A percentile compares a stretch with the other conserved stretches of the same genome.
Evolutionary conservation across 768 basidiomycete species (phyloP).

Genomic region (Leccinellum luteum): DNA sequence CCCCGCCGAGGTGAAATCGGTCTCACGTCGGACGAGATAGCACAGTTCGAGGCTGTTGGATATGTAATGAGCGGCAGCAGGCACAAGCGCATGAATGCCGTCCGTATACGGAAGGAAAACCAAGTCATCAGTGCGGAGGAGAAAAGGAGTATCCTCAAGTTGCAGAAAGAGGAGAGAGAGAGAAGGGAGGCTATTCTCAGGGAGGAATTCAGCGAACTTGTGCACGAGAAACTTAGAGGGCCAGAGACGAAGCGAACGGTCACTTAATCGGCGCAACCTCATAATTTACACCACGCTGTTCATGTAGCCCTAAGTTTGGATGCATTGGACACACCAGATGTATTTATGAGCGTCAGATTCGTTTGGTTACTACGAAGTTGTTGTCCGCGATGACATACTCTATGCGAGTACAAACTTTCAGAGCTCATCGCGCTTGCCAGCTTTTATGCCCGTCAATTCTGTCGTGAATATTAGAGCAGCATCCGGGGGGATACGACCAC

Average conservation of each 20-base stretch:
- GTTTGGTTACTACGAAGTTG: background rate
- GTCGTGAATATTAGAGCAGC: slow-evolving; percentile 85
- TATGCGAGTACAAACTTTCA: slow-evolving; percentile 25
- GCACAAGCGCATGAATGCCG: slow-evolving; percentile 97
- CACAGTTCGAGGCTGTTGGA: slow-evolving; percentile 80
- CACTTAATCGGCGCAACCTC: background rate
- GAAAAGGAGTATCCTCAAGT: slow-evolving; percentile 91
- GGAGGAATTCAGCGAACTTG: slow-evolving; percentile 86
- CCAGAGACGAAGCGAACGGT: slow-evolving; percentile 27
- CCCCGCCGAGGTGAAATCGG: slow-evolving; percentile 99
- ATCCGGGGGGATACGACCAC: slow-evolving; percentile 71
- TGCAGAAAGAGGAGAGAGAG: slow-evolving; percentile 92
- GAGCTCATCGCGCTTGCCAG: slow-evolving; percentile 51
- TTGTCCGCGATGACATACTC: background rate
- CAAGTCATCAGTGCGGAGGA: slow-evolving; percentile 99
- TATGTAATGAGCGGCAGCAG: slow-evolving; percentile 98
- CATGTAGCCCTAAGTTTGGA: background rate
- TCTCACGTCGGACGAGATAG: slow-evolving; percentile 84
- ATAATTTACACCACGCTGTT: background rate
- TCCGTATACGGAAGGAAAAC: slow-evolving; percentile 98
- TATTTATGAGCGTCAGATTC: background rate
- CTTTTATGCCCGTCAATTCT: slow-evolving; percentile 69
- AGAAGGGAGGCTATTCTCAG: slow-evolving; percentile 87
- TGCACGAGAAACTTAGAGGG: slow-evolving; percentile 70
- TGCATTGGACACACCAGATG: background rate